Conservation (phyloP, 345 rosid species). For the Tarenaya hassleriana region DNA sequence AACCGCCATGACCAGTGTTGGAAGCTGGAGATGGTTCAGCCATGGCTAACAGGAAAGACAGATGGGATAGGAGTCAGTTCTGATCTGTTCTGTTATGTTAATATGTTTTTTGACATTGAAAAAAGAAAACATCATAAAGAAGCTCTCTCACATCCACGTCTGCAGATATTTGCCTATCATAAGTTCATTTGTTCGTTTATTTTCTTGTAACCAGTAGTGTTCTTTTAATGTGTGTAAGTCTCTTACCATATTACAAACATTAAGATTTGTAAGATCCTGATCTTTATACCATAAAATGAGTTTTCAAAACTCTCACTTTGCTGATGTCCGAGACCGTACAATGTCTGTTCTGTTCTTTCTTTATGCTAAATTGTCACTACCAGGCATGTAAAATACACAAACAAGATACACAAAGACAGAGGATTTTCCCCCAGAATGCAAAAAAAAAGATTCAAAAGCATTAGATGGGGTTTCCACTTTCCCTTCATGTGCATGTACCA, state of each 20-base stretch:
- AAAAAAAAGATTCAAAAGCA: no score
- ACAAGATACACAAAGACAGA: no score
- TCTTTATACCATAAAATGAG: neutral
- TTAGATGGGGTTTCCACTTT: no score
- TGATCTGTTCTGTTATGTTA: slow-evolving; percentile 30
- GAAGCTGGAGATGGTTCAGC: slow-evolving; percentile 31
- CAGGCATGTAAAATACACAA: no score
- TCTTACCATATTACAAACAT: neutral
- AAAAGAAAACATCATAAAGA: slow-evolving; percentile 16
- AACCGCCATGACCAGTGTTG: slow-evolving; percentile 43
- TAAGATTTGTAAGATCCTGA: neutral
- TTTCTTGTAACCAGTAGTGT: slow-evolving; percentile 22
- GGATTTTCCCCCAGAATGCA: no score
- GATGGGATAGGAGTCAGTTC: slow-evolving; percentile 29
- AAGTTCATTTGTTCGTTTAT: slow-evolving; percentile 8
- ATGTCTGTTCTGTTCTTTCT: no score
- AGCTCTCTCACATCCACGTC: slow-evolving; percentile 25
- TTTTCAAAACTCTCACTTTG: no score
- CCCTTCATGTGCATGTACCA: no score
- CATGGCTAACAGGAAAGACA: slow-evolving; percentile 25
- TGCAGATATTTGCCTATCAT: slow-evolving; percentile 37
- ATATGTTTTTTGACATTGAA: slow-evolving; percentile 27
- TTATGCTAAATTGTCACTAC: no score
- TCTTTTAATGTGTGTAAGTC: slow-evolving; percentile 4
- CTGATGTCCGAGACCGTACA: no score